Evolutionary conservation across 225 moss, liverwort and hornwort species (phyloP), one percentile per base, ranked within the genome.

Genomic region (Lunularia cruciata): DNA sequence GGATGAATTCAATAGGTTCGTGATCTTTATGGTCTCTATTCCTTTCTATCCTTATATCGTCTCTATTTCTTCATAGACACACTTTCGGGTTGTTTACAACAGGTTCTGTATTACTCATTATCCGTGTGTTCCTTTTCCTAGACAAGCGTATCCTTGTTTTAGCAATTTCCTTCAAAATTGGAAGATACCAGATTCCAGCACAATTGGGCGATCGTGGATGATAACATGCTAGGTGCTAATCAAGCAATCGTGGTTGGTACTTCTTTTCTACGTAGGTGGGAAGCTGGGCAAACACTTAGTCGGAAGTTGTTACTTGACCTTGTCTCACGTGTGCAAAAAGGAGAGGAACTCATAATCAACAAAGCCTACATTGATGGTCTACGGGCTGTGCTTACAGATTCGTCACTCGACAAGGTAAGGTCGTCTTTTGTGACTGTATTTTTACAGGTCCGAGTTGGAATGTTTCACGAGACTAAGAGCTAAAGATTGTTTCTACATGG

Each of bases 271-370:
- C 15, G 25, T 84, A 90, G 90, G 73, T 96, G 95, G 95, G 95
- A 96, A 78, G 88, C 95, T 71, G 92, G 89, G 30, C 95, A 96
- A 79, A 92, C 85, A 15, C 63, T 96, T 16, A 80, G 92, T 60
- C 84, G 92, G 35, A 89, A 96, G 77, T 78, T 92, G 58, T 75
- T 96, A 63, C 85, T 96, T 35, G 86, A 90, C 68, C 83, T 96
- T 20, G 79, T 96, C 30, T 71, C 83, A 34, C 69, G 76, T 28
- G 81, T 89, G 38, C 90, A 96, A 68, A 86, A 83, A 60, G 79
- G 85, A 61, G 82, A 90, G 51, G 71, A 79, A 12, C 82, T 92
- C 19, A 81, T 57, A 40, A 78, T 92, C 30, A 58, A 77, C 49
- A 77, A 57, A 67, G 71, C 86, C 48, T 96, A 87, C 69, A 80